Conservation (phyloP, 2,329 filamentous ascomycete species). For the Zymoseptoria ardabiliae region DNA sequence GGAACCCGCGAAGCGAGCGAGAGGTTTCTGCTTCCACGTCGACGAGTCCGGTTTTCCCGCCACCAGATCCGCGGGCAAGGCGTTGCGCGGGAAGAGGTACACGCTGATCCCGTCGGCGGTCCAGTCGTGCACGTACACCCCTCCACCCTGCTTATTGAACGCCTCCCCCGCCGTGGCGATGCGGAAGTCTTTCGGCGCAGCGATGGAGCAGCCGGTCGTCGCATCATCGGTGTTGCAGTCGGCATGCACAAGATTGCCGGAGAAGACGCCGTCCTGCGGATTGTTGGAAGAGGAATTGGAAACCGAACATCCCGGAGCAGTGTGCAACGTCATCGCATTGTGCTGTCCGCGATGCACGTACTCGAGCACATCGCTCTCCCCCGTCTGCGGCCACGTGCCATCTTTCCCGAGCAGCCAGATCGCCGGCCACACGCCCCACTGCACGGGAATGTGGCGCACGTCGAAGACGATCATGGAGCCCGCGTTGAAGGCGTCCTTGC, state of each 20-base stretch:
- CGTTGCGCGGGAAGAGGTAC: constrained; percentile 71
- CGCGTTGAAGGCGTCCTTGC: constrained; percentile 39
- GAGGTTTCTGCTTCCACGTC: constrained; percentile 58
- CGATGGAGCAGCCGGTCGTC: constrained; percentile 42
- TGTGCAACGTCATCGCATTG: constrained; percentile 45
- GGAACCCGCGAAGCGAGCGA: constrained; percentile 56
- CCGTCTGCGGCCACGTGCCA: constrained; percentile 31
- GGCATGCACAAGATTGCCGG: constrained; percentile 14
- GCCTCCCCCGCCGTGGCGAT: constrained; percentile 38
- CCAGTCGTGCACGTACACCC: constrained; percentile 52
- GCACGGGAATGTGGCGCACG: constrained; percentile 45
- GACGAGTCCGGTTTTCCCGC: constrained; percentile 55
- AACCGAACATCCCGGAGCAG: constrained; percentile 37
- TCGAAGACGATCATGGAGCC: constrained; percentile 46
- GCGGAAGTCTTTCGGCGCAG: constrained; percentile 27
- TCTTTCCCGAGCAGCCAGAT: constrained; percentile 35
- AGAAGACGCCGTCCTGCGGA: constrained; percentile 14
- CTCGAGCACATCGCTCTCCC: constrained; percentile 46
- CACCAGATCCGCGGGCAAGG: constrained; percentile 57
- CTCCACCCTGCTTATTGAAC: constrained; percentile 45
- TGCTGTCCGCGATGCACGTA: constrained; percentile 37
- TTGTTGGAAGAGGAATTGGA: constrained; percentile 18
- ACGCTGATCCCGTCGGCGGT: constrained; percentile 62
- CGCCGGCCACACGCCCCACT: constrained; percentile 48
- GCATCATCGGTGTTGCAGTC: constrained; percentile 31